Evolutionary conservation across 257 asterid genomes (phyloP).

Genomic region (Capsicum pubescens): DNA sequence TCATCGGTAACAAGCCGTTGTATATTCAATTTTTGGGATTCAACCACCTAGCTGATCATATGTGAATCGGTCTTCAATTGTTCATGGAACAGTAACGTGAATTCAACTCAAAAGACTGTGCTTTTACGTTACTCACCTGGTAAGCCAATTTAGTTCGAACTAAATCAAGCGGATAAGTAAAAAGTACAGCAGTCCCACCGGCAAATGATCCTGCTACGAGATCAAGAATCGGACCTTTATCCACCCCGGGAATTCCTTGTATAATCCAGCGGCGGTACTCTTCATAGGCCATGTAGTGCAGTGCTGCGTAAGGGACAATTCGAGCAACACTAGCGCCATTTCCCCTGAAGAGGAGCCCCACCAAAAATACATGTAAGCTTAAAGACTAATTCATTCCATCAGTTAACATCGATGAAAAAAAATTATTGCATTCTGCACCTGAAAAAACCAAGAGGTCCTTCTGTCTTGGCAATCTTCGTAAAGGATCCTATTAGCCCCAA

Average conservation of each 20-base stretch:
- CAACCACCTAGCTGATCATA: slow-evolving; percentile 63
- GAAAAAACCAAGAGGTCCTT: slow-evolving; percentile 85
- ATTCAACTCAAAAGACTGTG: slow-evolving; percentile 24
- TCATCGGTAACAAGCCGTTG: slow-evolving; percentile 50
- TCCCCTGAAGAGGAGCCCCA: slow-evolving; percentile 58
- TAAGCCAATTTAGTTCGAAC: slow-evolving; percentile 93
- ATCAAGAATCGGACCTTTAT: slow-evolving; percentile 92
- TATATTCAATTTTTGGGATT: slow-evolving; percentile 49
- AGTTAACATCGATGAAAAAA: neutral
- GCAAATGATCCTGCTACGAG: slow-evolving; percentile 93
- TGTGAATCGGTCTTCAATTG: slow-evolving; percentile 39
- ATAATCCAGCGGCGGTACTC: slow-evolving; percentile 89
- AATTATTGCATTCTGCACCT: slow-evolving; percentile 48
- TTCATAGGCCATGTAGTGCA: slow-evolving; percentile 94
- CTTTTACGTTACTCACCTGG: slow-evolving; percentile 57
- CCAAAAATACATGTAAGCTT: slow-evolving; percentile 11
- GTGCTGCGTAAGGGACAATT: slow-evolving; percentile 96
- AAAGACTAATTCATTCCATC: neutral
- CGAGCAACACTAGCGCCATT: slow-evolving; percentile 98
- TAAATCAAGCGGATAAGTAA: slow-evolving; percentile 93
- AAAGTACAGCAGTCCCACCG: slow-evolving; percentile 95
- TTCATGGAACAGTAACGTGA: slow-evolving; percentile 20
- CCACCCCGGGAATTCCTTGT: slow-evolving; percentile 58
- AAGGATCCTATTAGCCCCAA: slow-evolving; percentile 83
- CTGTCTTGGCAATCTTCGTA: slow-evolving; percentile 78